Evolutionary conservation across 1,284 basidiomycete genomes (phyloP).

Genomic region (Coriolopsis trogii): DNA sequence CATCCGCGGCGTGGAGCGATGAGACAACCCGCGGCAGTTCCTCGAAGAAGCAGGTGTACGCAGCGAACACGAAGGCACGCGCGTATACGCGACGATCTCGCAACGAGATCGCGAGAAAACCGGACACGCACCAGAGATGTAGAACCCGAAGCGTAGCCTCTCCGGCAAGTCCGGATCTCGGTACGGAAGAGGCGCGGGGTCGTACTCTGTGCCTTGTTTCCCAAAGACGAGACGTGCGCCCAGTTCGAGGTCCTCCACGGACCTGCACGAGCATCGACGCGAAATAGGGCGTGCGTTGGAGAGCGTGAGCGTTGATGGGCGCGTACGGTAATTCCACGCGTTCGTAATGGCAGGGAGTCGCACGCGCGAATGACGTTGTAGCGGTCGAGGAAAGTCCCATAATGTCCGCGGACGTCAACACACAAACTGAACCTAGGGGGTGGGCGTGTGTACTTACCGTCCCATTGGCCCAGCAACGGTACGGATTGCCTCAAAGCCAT

Average conservation of each 20-base stretch:
- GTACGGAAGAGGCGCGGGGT: slow-evolving; percentile 60
- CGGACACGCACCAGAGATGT: slow-evolving; percentile 51
- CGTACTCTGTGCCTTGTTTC: slow-evolving; percentile 41
- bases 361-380: background rate
- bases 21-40: no score
- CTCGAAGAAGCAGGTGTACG: no score
- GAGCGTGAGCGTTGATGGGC: background rate
- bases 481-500: slow-evolving; percentile 71
- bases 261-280: slow-evolving; percentile 45
- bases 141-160: slow-evolving; percentile 76
- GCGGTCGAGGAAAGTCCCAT: background rate
- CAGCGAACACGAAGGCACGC: background rate
- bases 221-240: slow-evolving; percentile 61
- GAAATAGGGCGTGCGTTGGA: background rate
- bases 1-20: background rate
- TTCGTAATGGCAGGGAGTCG: background rate
- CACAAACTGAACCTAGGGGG: background rate
- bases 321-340: background rate
- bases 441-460: slow-evolving; percentile 42
- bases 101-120: background rate
- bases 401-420: slow-evolving; percentile 11
- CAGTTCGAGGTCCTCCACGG: slow-evolving; percentile 68
- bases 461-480: slow-evolving; percentile 75
- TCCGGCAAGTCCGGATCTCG: slow-evolving; percentile 53
- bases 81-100: background rate